A percentile compares a stretch with the other conserved stretches of the same genome.
These are phyloP conservation scores for Rhodosporidiobolus odoratus DNA, from an alignment of 768 basidiomycete species.

Conservation along the genomic window DNA sequence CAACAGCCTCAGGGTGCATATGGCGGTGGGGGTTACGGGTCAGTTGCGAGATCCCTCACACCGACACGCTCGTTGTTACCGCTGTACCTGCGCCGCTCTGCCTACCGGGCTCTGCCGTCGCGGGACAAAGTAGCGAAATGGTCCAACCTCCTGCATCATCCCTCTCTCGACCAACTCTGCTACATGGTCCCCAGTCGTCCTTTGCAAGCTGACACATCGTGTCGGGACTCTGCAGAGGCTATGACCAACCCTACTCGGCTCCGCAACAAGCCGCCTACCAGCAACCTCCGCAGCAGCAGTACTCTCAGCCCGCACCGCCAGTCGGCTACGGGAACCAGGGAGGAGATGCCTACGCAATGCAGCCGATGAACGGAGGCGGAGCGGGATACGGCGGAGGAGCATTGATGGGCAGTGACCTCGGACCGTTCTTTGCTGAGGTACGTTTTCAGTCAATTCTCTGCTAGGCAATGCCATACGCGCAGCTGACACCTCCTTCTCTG, in stretches of 20 bases:
- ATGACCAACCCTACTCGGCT: constrained; percentile 2
- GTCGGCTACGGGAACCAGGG: constrained; percentile 1
- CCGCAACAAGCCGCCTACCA: constrained; percentile 13
- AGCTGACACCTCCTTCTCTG: neutral
- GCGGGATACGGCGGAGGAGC: constrained; percentile 4
- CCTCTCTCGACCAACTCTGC: neutral
- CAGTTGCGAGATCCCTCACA: neutral
- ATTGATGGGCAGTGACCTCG: constrained; percentile 24
- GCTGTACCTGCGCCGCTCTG: too few relatives aligned
- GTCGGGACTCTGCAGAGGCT: neutral
- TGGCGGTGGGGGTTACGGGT: constrained; percentile 20
- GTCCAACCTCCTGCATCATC: neutral
- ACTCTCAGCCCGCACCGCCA: neutral
- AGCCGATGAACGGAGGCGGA: constrained; percentile 23
- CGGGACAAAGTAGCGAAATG: neutral
- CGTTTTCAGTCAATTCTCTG: neutral
- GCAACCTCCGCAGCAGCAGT: neutral
- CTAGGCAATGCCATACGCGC: too few relatives aligned
- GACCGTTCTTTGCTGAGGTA: constrained; percentile 38
- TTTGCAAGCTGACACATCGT: too few relatives aligned
- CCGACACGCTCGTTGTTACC: neutral
- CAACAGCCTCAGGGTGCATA: constrained; percentile 9
- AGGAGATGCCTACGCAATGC: constrained; percentile 25
- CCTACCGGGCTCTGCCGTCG: too few relatives aligned
- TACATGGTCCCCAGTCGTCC: neutral